phyloP scores from a whole-genome alignment of 2,329 filamentous ascomycete genomes.

The Chalaropsis ovoidea region DNA sequence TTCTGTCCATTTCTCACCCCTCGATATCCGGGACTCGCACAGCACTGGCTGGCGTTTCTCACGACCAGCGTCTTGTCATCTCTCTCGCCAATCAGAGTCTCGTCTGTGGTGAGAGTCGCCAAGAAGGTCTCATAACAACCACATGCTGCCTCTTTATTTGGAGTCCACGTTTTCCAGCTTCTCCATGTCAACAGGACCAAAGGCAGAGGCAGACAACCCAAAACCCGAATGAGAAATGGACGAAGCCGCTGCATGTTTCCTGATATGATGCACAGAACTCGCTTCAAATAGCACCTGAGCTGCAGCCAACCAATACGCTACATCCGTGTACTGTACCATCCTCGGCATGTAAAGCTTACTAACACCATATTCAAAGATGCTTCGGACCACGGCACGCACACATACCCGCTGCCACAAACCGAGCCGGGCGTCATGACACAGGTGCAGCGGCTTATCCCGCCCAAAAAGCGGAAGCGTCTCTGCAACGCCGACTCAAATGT shows the following conservation, averaged over 20 bases:
- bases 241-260: constrained; percentile 17
- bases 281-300: constrained; percentile 22
- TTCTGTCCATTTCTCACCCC: constrained; percentile 3
- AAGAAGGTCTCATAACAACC: constrained; percentile 7
- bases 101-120: neutral
- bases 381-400: neutral
- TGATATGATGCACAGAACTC: constrained; percentile 14
- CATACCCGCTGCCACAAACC: neutral
- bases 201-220: constrained; percentile 18
- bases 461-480: constrained; percentile 5
- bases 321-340: neutral
- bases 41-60: neutral
- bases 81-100: neutral
- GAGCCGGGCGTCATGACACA: neutral
- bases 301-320: neutral
- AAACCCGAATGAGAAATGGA: neutral
- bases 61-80: neutral
- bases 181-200: constrained; percentile 21
- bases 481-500: neutral
- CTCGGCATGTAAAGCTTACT: neutral
- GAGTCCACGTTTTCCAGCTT: constrained; percentile 18
- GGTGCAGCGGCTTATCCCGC: neutral
- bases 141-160: constrained; percentile 17
- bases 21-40: neutral
- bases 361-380: neutral